Conservation (phyloP, 805 yeast genomes). For the Metschnikowia aberdeeniae region DNA sequence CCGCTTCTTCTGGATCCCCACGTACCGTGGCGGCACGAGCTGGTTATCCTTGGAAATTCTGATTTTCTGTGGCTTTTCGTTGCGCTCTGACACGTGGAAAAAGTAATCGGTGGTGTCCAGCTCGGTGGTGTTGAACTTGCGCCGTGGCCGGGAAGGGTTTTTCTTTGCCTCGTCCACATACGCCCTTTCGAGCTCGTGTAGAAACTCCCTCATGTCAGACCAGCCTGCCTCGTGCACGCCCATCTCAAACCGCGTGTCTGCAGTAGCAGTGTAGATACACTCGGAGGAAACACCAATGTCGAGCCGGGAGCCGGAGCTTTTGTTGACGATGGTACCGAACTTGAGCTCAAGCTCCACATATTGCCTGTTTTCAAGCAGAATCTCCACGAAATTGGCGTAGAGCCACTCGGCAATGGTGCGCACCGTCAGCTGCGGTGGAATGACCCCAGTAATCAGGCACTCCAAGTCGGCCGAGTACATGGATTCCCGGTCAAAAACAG, state of each 20-base stretch:
- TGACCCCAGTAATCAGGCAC: constrained; percentile 65
- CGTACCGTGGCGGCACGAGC: constrained; percentile 61
- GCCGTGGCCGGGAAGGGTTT: constrained; percentile 31
- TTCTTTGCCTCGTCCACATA: constrained; percentile 40
- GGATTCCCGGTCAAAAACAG: constrained; percentile 29
- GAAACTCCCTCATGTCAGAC: constrained; percentile 50
- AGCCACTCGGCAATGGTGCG: constrained; percentile 86
- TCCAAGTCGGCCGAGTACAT: constrained; percentile 37
- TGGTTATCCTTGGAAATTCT: constrained; percentile 61
- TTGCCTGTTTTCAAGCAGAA: constrained; percentile 51
- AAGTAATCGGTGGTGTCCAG: constrained; percentile 61
- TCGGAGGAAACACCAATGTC: constrained; percentile 67
- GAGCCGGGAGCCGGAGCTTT: constrained; percentile 56
- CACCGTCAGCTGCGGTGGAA: constrained; percentile 76
- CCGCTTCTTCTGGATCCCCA: constrained; percentile 68
- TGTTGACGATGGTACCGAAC: constrained; percentile 67
- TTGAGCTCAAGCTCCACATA: constrained; percentile 69
- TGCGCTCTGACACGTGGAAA: constrained; percentile 57
- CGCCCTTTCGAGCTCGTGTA: constrained; percentile 50
- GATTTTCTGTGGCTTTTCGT: constrained; percentile 59
- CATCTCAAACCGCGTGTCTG: constrained; percentile 56
- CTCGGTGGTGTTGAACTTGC: constrained; percentile 56
- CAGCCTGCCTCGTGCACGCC: constrained; percentile 63
- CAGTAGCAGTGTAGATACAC: constrained; percentile 52
- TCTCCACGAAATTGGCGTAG: constrained; percentile 70